These are phyloP conservation scores for Candida maesae DNA, from an alignment of 805 yeast genomes.

Conservation along the genomic window DNA sequence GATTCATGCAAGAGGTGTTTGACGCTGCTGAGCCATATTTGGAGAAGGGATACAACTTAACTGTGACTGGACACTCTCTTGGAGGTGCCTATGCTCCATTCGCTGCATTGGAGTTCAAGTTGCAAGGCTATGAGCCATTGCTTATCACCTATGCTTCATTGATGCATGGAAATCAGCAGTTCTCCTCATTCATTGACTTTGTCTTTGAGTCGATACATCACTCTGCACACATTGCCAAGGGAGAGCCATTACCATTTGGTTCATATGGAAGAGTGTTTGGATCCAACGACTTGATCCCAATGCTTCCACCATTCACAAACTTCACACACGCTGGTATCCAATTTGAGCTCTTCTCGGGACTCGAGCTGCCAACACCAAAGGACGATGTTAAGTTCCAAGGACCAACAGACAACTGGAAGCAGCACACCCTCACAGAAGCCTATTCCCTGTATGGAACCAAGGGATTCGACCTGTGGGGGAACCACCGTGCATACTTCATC, in stretches of 20 bases:
- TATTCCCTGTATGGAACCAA: not conserved
- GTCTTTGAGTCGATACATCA: slow-evolving; percentile 40
- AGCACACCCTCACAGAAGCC: slow-evolving; percentile 4
- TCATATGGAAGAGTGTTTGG: slow-evolving; percentile 52
- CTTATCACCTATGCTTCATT: slow-evolving; percentile 65
- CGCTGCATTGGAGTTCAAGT: slow-evolving; percentile 56
- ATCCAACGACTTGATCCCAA: slow-evolving; percentile 52
- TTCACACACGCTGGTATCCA: slow-evolving; percentile 32
- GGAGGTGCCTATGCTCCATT: slow-evolving; percentile 70
- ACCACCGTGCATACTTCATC: slow-evolving; percentile 5
- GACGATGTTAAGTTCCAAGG: slow-evolving; percentile 11
- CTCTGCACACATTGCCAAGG: slow-evolving; percentile 28
- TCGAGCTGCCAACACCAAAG: slow-evolving; percentile 32
- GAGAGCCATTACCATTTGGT: slow-evolving; percentile 28
- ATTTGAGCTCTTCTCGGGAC: slow-evolving; percentile 31
- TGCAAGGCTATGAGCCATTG: slow-evolving; percentile 50
- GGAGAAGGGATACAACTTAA: slow-evolving; percentile 44
- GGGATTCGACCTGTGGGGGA: slow-evolving; percentile 6
- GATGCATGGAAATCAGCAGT: slow-evolving; percentile 51
- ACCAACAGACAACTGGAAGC: slow-evolving; percentile 9
- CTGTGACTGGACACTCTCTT: slow-evolving; percentile 70
- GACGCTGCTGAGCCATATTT: slow-evolving; percentile 31
- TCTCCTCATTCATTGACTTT: slow-evolving; percentile 50
- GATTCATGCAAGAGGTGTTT: slow-evolving; percentile 38
- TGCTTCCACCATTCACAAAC: slow-evolving; percentile 47